Evolutionary conservation across 306 rosid species (phyloP), one percentile per base, ranked within the genome.

Genomic region (Sophora flavescens): DNA sequence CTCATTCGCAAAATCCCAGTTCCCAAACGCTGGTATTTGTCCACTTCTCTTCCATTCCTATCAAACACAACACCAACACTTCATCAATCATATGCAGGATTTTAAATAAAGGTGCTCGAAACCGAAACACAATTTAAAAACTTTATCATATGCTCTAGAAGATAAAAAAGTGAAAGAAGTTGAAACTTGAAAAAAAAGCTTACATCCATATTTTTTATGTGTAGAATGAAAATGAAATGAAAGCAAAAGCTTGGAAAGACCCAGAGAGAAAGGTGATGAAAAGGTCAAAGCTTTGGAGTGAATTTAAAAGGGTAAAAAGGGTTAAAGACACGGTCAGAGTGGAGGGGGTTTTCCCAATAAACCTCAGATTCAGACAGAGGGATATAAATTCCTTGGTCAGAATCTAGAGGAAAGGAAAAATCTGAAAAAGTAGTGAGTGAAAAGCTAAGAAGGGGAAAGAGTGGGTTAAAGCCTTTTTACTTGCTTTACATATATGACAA

Each of bases 1-100:
- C 58, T 95, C 89, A 52, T 89, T 90, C 0, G 96, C 86, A 41
- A 83, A 85, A 50, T 95, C 98, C 98, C 98, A 95, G 85, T 95
- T 87, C 4, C 98, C 97, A 53, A 95, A 95, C 47, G 93, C 91
- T 13, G 98, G 97, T 63, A 95, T 87, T 56, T 92, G 95, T 2
- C 91, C 93, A 13, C 96, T 92, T 74, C 88, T 88, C 81, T 78
- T 92, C 39, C 57, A 86, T 68, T 90, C 90, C 90, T 84, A 44
- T 11, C 50, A 44, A 9, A 30, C 47, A 8, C 47, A 8, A 8
- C 10, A 41, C 6, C 11, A 41, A 41, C 11, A 22, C 22, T 22
- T 22, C 22, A 22, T 22, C 22, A 22, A 22, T 22, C 22, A 22
- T 22, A 22, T 22, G 1, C 0, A 22, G 1, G 22, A 22, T n/a